Conservation (phyloP, 352 stramenopile species). For the Globisporangium uncinulatum region DNA sequence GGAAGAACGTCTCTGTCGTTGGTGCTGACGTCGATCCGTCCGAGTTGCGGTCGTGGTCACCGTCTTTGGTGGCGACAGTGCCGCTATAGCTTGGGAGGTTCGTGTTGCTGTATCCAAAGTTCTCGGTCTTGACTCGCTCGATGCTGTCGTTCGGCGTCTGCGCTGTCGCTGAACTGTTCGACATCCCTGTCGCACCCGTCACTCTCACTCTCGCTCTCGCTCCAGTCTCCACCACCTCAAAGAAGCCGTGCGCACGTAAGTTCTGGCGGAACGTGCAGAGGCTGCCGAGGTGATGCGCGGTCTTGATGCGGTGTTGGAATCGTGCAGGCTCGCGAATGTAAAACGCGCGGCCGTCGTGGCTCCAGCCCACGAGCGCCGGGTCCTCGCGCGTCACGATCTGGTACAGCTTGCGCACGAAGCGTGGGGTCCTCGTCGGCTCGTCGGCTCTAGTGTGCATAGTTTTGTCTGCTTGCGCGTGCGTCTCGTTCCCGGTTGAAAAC, state of each 20-base stretch:
- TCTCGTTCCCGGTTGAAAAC: too few species aligned
- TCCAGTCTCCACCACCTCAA: background rate
- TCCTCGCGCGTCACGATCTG: background rate
- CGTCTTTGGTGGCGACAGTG: background rate
- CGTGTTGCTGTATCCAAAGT: too few species aligned
- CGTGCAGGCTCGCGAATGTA: background rate
- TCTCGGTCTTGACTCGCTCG: too few species aligned
- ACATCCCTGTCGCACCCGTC: too few species aligned
- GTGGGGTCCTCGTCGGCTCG: background rate
- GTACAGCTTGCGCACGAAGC: slow-evolving; percentile 4
- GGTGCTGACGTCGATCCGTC: background rate
- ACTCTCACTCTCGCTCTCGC: too few species aligned
- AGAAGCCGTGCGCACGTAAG: background rate
- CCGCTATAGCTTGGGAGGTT: too few species aligned
- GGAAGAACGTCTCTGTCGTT: slow-evolving; percentile 3
- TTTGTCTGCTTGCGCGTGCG: too few species aligned
- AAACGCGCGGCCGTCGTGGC: background rate
- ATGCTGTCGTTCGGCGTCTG: too few species aligned
- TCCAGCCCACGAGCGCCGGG: slow-evolving; percentile 2
- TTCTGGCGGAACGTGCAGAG: slow-evolving; percentile 6
- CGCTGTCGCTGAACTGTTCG: too few species aligned
- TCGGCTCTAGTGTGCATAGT: background rate
- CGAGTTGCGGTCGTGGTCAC: too few species aligned
- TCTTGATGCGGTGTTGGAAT: slow-evolving; percentile 1
- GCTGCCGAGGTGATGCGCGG: slow-evolving; percentile 3